These are phyloP conservation scores for Hapsidospora chrysogenum DNA, from an alignment of 495 filamentous ascomycete species.

Conservation along the genomic window DNA sequence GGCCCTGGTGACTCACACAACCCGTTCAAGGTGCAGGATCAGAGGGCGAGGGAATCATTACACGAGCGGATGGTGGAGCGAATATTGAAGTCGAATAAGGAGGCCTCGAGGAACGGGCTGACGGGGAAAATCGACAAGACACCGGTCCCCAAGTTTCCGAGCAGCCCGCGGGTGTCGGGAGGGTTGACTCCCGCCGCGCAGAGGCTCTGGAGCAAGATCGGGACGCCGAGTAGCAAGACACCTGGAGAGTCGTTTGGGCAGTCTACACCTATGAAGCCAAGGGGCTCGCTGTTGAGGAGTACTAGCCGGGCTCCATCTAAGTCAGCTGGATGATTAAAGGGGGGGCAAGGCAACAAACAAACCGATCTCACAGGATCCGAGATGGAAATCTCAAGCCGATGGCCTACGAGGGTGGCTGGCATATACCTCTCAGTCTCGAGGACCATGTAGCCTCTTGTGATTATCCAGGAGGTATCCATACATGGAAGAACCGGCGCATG, in stretches of 20 bases:
- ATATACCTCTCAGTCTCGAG: too few species aligned
- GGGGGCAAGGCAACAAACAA: too few species aligned
- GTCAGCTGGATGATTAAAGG: too few species aligned
- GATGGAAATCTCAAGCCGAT: too few species aligned
- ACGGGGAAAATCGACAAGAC: conserved; percentile 40
- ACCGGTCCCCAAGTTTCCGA: conserved; percentile 56
- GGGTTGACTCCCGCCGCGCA: conserved; percentile 67
- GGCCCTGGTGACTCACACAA: conserved; percentile 48
- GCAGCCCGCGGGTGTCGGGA: conserved; percentile 48
- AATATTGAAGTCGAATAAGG: conserved; percentile 54
- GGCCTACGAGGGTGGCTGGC: too few species aligned
- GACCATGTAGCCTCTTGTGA: too few species aligned
- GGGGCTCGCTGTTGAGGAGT: conserved; percentile 3
- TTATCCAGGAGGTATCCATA: too few species aligned
- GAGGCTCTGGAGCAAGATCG: conserved; percentile 55
- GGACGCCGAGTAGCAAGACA: conserved; percentile 29
- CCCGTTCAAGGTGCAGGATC: conserved; percentile 67
- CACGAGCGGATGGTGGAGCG: conserved; percentile 86
- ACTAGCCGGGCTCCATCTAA: neutral
- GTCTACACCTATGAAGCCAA: conserved; percentile 2
- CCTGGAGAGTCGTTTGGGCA: conserved; percentile 7
- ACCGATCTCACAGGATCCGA: too few species aligned
- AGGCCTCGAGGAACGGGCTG: conserved; percentile 24
- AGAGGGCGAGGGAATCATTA: conserved; percentile 62
- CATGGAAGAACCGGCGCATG: too few species aligned